Percentiles rank a stretch among this genome's conserved stretches.
phyloP scores from a whole-genome alignment of 1,284 basidiomycete species.

The Ceratobasidium papillatum region DNA sequence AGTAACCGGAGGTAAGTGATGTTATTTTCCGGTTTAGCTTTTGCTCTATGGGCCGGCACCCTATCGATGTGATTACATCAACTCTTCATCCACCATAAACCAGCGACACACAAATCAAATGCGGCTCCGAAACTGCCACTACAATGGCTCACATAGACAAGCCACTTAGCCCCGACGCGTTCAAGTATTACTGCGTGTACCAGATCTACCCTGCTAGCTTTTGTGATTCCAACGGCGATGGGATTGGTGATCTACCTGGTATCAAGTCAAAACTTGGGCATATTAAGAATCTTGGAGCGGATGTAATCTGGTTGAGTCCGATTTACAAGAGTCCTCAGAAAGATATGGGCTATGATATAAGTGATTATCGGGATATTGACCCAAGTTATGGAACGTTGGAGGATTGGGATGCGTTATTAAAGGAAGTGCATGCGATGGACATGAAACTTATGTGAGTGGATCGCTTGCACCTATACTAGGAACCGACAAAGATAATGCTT shows the following conservation, averaged over 20 bases:
- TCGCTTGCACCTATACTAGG: background rate
- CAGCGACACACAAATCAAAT: background rate
- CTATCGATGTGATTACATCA: slow-evolving; percentile 5
- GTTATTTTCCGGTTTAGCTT: no score
- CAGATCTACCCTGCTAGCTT: slow-evolving; percentile 83
- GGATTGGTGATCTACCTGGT: slow-evolving; percentile 77
- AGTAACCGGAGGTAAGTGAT: no score
- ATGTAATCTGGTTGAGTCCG: slow-evolving; percentile 78
- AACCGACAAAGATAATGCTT: background rate
- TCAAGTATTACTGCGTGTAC: slow-evolving; percentile 57
- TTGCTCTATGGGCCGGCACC: no score
- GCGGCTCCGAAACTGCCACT: background rate
- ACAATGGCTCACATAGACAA: background rate
- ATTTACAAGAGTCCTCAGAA: slow-evolving; percentile 74
- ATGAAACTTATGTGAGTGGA: slow-evolving; percentile 72
- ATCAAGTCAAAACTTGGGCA: slow-evolving; percentile 74
- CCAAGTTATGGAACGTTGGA: slow-evolving; percentile 75
- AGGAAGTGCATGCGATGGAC: slow-evolving; percentile 66
- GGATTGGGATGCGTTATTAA: slow-evolving; percentile 73
- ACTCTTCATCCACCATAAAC: background rate
- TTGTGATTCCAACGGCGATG: slow-evolving; percentile 77
- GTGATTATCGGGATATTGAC: slow-evolving; percentile 78
- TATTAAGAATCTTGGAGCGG: slow-evolving; percentile 72
- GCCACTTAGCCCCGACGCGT: slow-evolving; percentile 15
- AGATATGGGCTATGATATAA: slow-evolving; percentile 82